Evolutionary conservation across 345 rosid genomes (phyloP).

Genomic region (Gossypium turneri): DNA sequence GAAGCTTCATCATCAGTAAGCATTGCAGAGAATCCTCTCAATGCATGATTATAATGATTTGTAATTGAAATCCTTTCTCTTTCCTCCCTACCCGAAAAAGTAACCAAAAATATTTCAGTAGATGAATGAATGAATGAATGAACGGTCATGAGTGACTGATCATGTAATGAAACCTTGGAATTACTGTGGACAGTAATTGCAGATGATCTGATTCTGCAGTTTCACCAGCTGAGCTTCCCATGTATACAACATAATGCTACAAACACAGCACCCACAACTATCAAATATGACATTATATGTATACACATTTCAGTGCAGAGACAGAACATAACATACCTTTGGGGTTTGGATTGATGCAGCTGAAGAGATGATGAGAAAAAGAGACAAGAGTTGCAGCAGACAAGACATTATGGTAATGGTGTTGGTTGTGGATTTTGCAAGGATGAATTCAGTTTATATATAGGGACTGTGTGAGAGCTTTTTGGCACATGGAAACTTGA

Average conservation of each 20-base stretch:
- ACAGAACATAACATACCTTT: background rate
- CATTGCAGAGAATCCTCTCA: conserved; percentile 76
- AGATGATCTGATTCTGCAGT: conserved; percentile 36
- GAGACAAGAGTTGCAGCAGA: conserved; percentile 2
- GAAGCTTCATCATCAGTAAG: conserved; percentile 70
- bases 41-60: conserved; percentile 59
- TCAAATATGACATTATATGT: too few relatives aligned
- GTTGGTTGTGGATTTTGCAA: background rate
- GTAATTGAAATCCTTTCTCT: conserved; percentile 36
- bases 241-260: conserved; percentile 63
- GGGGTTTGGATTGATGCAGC: conserved; percentile 6
- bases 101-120: too few relatives aligned
- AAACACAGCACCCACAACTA: background rate
- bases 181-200: conserved; percentile 45
- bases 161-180: conserved; percentile 33
- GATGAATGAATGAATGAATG: background rate
- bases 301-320: background rate
- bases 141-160: background rate
- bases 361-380: background rate
- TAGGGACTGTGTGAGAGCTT: background rate
- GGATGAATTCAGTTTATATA: background rate
- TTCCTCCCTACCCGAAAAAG: conserved; percentile 32
- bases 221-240: conserved; percentile 49
- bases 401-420: background rate
- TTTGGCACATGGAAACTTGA: conserved; percentile 7